phyloP scores from a whole-genome alignment of 2,329 filamentous ascomycete species.

The Neofusicoccum sp. region DNA sequence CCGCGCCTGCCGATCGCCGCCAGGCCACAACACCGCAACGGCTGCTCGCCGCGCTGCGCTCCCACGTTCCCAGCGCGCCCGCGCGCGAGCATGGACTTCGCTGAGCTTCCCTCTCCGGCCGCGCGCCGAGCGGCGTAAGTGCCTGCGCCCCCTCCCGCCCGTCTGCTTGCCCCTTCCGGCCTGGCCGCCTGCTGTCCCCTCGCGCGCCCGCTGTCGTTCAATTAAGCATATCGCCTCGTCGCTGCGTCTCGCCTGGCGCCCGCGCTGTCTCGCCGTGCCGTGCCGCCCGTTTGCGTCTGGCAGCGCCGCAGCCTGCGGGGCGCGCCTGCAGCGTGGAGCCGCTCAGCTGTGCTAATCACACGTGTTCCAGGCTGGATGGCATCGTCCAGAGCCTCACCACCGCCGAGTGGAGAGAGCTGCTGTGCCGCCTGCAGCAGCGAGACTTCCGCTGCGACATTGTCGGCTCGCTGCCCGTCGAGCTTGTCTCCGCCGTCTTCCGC shows the following conservation, averaged over 20 bases:
- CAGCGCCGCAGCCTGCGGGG: not conserved
- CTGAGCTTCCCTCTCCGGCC: slow-evolving; percentile 8
- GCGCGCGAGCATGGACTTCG: slow-evolving; percentile 15
- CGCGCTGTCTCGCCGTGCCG: not conserved
- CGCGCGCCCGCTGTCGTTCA: not conserved
- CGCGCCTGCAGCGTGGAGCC: not conserved
- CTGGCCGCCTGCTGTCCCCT: not conserved
- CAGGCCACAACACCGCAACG: not conserved
- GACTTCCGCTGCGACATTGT: slow-evolving; percentile 36
- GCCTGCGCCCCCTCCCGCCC: not conserved
- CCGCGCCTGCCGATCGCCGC: not conserved
- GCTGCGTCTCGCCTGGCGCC: not conserved
- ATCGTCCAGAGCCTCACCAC: slow-evolving; percentile 28
- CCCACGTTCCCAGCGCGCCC: not conserved
- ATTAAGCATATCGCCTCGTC: slow-evolving; percentile 14
- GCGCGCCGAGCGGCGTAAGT: slow-evolving; percentile 16
- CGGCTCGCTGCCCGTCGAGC: slow-evolving; percentile 37
- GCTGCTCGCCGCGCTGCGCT: not conserved
- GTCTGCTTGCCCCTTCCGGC: not conserved
- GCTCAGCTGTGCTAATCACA: not conserved
- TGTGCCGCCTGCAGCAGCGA: slow-evolving; percentile 22
- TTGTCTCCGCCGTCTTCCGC: slow-evolving; percentile 35
- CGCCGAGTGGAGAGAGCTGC: slow-evolving; percentile 32
- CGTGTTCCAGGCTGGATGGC: slow-evolving; percentile 25
- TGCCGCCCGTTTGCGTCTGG: not conserved